Evolutionary conservation across 352 stramenopile species (phyloP), one percentile per base, ranked within the genome.

Genomic region (Pythium pyrilobum): DNA sequence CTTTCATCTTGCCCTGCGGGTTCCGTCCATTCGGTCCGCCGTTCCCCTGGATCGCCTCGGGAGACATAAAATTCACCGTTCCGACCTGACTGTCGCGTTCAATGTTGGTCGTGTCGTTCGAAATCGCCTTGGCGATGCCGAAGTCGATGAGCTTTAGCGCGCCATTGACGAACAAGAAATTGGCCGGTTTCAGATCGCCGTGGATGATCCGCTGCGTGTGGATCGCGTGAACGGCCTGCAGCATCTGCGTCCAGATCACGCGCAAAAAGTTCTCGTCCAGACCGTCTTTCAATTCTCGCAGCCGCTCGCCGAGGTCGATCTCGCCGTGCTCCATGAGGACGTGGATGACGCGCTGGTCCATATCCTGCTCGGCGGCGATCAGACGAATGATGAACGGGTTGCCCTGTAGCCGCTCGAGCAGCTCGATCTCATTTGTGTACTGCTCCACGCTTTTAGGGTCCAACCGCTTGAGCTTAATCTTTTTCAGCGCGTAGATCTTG

Each of bases 161-260:
- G 18, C 96, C 96, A 40, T 96, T 92, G 25, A 98, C 95, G 67
- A 98, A 98, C 41, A 99, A 66, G 62, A 99, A 99, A 59, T 99
- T 99, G 24, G 92, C 92, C 12, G 92, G 92, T 69, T 98, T 98
- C 18, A 99, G 71, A 69, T 98, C 96, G 51, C 79, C 78, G 36
- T 92, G 81, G 62, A 99, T 97, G 53, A 99, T 98, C 44, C 95
- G 74, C 52, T 96, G 80, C 57, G 95, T 81, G 62, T 99, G 96
- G 59, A 99, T 98, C 20, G 89, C 96, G 52, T 98, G 81, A 2
- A 99, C 96, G 18, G 96, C 96, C 69, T 96, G 87, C 10, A 99
- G 82, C 96, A 99, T 99, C 76, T 99, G 97, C 64, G 97, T 96
- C 96, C 96, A 99, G 33, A 96, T 96, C 2, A 99, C 78, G n/a